Evolutionary conservation across 2,329 filamentous ascomycete species (phyloP), one percentile per base, ranked within the genome.

Genomic region (Acarospora socialis): DNA sequence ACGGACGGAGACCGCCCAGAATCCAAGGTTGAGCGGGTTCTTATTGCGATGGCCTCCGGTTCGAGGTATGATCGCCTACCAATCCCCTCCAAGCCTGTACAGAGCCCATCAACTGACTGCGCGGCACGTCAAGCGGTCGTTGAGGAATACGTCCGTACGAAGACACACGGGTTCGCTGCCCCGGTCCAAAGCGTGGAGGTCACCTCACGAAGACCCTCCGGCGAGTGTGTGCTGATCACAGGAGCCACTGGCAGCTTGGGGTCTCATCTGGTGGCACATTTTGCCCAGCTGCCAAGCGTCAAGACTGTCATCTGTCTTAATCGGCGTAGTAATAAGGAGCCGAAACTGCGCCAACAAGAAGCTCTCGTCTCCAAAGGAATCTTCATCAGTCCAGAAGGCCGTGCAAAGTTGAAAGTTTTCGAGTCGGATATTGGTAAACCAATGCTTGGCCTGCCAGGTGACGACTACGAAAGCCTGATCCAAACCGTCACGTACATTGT

Each of bases 361-460:
- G 46, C 59, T 0, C 26, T 60, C 8, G 17, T 29, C 8, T 33
- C 41, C 8, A 44, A 43, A 34, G 44, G 46, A 1, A 42, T 55
- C n/a, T 15, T 4, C 3, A 32, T 57, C 3, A 28, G 30, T 10
- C 7, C 41, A 2, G 21, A 25, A 0, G 36, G 44, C 4, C 17
- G 33, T 8, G 17, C 46, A 1, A 68, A 66, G 39, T 29, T 68
- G 0, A 31, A 26, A 3, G 68, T 72, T 21, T 43, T 66, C 4
- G 56, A 62, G 20, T 60, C 58, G 2, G 66, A 73, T 40, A 55
- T 65, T 10, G 56, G 60, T 0, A 54, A 59, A 9, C 48, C 55
- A 0, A 46, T 56, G 8, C 55, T 77, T 1, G 70, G 70, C 0
- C 53, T 77, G 0, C 37, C 48, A 0, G 10, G 35, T 0, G 23